These are phyloP conservation scores for Talaromyces liani DNA, from an alignment of 495 filamentous ascomycete genomes.

Conservation along the genomic window DNA sequence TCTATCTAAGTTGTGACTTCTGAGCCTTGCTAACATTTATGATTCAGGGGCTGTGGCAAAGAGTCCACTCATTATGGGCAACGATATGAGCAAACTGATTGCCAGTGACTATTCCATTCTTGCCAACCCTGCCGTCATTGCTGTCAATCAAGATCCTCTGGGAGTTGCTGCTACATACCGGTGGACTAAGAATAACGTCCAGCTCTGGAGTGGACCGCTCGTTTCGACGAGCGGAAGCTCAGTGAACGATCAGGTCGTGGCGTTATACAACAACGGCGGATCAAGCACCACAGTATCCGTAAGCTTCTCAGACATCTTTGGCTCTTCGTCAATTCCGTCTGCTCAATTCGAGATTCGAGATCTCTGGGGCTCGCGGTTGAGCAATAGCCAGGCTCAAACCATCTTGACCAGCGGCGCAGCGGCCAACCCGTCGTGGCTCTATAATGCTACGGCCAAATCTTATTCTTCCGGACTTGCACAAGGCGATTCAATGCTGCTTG, in stretches of 20 bases:
- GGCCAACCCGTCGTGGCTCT: slow-evolving; percentile 17
- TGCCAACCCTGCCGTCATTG: slow-evolving; percentile 30
- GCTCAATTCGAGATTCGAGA: slow-evolving; percentile 42
- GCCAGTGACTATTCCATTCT: slow-evolving; percentile 19
- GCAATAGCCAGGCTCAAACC: slow-evolving; percentile 23
- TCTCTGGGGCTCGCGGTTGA: slow-evolving; percentile 47
- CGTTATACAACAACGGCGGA: not conserved
- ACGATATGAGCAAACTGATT: slow-evolving; percentile 14
- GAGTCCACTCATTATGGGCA: slow-evolving; percentile 25
- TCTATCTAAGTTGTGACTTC: too few relatives aligned
- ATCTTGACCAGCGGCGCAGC: slow-evolving; percentile 26
- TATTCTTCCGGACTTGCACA: slow-evolving; percentile 32
- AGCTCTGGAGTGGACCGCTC: slow-evolving; percentile 5
- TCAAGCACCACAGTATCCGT: slow-evolving; percentile 2
- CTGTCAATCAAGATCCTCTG: slow-evolving; percentile 32
- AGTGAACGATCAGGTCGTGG: not conserved
- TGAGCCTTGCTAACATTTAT: not conserved
- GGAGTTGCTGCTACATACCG: slow-evolving; percentile 21
- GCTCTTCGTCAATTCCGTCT: not conserved
- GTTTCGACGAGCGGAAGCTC: not conserved
- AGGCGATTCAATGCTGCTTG: slow-evolving; percentile 29
- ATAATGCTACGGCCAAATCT: slow-evolving; percentile 33
- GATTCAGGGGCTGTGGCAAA: slow-evolving; percentile 16
- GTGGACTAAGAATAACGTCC: slow-evolving; percentile 14
- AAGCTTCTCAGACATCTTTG: not conserved